A percentile compares a stretch with the other conserved stretches of the same genome.
Conservation (phyloP, 2,329 filamentous ascomycete species). For the Colletotrichum sansevieriae region DNA sequence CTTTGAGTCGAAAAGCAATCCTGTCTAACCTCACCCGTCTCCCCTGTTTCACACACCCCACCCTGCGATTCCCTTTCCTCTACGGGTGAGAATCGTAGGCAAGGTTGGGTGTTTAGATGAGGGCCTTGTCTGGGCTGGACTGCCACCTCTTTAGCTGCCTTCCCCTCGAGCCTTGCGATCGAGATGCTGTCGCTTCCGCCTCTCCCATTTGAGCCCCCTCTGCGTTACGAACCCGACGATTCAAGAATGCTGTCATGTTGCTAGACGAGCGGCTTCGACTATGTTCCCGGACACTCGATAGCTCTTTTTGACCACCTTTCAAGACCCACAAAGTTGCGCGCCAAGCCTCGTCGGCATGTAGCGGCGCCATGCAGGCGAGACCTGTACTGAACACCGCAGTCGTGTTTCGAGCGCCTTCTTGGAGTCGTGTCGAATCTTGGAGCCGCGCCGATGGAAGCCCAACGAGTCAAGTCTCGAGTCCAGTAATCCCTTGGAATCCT, state of each 20-base stretch:
- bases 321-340: not conserved
- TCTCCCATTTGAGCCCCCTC: not conserved
- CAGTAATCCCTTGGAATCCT: constrained; percentile 24
- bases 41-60: constrained; percentile 15
- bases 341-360: constrained; percentile 37
- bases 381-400: constrained; percentile 29
- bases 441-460: constrained; percentile 30
- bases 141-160: not conserved
- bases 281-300: not conserved
- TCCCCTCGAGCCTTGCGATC: not conserved
- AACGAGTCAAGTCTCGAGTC: constrained; percentile 20
- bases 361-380: constrained; percentile 29
- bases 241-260: constrained; percentile 6
- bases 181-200: not conserved
- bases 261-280: not conserved
- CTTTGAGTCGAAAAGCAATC: constrained; percentile 25
- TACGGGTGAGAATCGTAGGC: not conserved
- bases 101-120: not conserved
- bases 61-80: not conserved
- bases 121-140: constrained; percentile 1
- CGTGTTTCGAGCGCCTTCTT: constrained; percentile 36
- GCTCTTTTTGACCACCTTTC: not conserved
- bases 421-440: constrained; percentile 25
- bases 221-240: not conserved
- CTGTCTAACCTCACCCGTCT: constrained; percentile 20